Evolutionary conservation across 306 rosid species (phyloP), one percentile per base, ranked within the genome.

Genomic region (Corylus avellana): DNA sequence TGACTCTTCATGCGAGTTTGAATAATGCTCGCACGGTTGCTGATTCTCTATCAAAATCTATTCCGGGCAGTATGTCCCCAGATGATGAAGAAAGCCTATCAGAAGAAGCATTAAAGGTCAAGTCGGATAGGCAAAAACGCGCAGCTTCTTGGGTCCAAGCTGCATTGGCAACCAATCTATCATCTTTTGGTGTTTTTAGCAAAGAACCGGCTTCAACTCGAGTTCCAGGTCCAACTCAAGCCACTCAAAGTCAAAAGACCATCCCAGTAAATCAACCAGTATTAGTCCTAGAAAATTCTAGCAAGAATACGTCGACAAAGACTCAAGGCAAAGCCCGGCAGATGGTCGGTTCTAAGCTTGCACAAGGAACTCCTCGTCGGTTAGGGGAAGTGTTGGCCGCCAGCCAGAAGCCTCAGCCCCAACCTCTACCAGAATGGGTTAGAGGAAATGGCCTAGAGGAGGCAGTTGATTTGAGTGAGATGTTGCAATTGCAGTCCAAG

Each of bases 61-160:
- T 76, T 61, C 85, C 85, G 48, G 81, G 87, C 46, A 78, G 80
- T 83, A 72, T 89, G 58, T 86, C 88, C 78, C 87, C 83, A 25
- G 97, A 92, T 49, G n/a, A 17, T 53, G 96, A 92, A 83, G 90
- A 80, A 76, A 84, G 4, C 64, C 56, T 75, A 22, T 81, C 84
- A 3, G 98, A 96, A 90, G 97, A 91, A 87, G 85, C 87, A 74
- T 56, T 78, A 62, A 88, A 88, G 83, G 74, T 93, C 79, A 83
- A 88, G 49, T 86, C 87, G 32, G 91, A 89, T 35, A 87, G 86
- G 71, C 86, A 80, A 73, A 95, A 90, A 61, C 88, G 67, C 46
- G 96, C 98, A 44, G 84, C 92, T 70, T 82, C 86, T 27, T 96
- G 99, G 99, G 92, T 96, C 48, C 98, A 93, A 86, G 92, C 97